phyloP scores from a whole-genome alignment of 768 basidiomycete species.

The Nidularia pulvinata region DNA sequence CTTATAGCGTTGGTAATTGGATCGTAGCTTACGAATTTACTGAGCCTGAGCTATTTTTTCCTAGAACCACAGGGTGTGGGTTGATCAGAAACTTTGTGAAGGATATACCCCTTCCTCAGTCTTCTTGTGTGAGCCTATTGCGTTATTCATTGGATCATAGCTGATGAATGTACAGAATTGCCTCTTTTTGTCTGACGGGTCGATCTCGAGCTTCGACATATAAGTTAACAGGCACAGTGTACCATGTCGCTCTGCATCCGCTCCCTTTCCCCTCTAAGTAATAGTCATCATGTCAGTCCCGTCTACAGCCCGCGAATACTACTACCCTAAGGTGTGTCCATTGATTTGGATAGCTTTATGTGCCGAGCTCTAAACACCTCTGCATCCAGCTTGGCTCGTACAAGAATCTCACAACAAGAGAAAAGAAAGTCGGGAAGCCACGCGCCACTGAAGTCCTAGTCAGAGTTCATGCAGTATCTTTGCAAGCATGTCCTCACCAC shows the following conservation, averaged over 20 bases:
- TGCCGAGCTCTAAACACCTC: not conserved
- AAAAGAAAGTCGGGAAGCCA: not conserved
- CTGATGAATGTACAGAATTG: no score
- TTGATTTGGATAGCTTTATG: not conserved
- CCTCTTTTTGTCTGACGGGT: no score
- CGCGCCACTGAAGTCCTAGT: conserved; percentile 41
- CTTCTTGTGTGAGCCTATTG: no score
- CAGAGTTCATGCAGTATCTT: conserved; percentile 46
- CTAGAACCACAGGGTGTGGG: no score
- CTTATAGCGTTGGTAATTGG: no score
- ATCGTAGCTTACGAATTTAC: no score
- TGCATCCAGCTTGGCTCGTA: not conserved
- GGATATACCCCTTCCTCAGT: no score
- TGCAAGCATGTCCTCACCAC: conserved; percentile 25
- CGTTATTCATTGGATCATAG: no score
- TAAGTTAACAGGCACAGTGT: no score
- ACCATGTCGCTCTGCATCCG: not conserved
- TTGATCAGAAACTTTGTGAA: no score
- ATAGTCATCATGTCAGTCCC: not conserved
- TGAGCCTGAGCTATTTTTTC: no score
- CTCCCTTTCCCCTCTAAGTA: not conserved
- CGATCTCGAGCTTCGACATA: no score
- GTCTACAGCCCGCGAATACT: not conserved
- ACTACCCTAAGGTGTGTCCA: not conserved
- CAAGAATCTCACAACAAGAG: not conserved